phyloP scores from a whole-genome alignment of 176 grass and related monocot species.

The Lolium rigidum region DNA sequence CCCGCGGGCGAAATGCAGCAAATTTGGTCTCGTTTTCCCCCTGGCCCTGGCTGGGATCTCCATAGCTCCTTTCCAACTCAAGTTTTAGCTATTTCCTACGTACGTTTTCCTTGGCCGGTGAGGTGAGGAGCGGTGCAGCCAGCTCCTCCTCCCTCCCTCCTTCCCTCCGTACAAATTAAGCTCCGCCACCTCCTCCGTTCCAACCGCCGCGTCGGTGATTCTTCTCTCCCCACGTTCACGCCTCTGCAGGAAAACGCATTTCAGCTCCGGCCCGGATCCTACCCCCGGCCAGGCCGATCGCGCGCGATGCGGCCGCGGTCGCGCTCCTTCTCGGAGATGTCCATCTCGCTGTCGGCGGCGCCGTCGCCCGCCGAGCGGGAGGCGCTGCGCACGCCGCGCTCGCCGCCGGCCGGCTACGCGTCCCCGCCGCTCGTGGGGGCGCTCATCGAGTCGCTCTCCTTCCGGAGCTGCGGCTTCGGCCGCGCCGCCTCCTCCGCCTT shows the following conservation, averaged over 20 bases:
- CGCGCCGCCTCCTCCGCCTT: conserved; percentile 48
- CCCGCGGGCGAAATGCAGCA: neutral
- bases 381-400: conserved; percentile 8
- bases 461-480: conserved; percentile 67
- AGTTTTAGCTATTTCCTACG: conserved; percentile 16
- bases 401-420: neutral
- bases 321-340: conserved; percentile 43
- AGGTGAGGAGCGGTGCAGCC: conserved; percentile 14
- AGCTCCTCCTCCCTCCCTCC: neutral
- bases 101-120: neutral
- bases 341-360: conserved; percentile 40
- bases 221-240: neutral
- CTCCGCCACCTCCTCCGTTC: neutral
- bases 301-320: conserved; percentile 42
- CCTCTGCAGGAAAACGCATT: neutral
- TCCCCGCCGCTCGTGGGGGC: conserved; percentile 41
- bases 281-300: neutral
- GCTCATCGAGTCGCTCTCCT: conserved; percentile 62
- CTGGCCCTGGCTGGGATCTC: neutral
- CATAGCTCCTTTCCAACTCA: neutral
- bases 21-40: neutral
- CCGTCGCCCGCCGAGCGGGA: conserved; percentile 34
- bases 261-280: neutral
- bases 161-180: conserved; percentile 6
- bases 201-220: conserved; percentile 30